These are phyloP conservation scores for Pyrenophora graminea DNA, from an alignment of 2,329 filamentous ascomycete genomes.

Conservation along the genomic window DNA sequence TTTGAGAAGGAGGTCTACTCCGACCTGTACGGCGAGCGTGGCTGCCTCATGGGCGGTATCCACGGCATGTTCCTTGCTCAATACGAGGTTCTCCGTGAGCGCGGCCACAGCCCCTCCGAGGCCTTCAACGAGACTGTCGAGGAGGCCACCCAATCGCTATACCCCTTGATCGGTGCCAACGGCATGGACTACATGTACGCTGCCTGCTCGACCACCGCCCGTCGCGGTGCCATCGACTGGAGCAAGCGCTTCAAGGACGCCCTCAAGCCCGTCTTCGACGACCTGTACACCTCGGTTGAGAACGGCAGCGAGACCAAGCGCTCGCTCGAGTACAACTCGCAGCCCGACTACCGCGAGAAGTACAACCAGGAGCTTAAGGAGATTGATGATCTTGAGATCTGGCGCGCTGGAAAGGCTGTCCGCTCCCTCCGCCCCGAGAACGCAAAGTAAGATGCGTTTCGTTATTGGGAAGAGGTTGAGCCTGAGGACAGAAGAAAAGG, in stretches of 20 bases:
- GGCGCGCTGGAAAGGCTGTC: slow-evolving; percentile 97
- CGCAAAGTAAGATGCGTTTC: slow-evolving; percentile 35
- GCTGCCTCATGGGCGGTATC: slow-evolving; percentile 99
- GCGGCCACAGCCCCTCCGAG: slow-evolving; percentile 94
- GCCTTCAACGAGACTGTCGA: slow-evolving; percentile 99
- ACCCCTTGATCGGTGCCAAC: slow-evolving; percentile 95
- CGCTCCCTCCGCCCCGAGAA: slow-evolving; percentile 56
- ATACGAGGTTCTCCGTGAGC: slow-evolving; percentile 99
- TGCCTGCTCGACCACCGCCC: slow-evolving; percentile 97
- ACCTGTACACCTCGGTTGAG: slow-evolving; percentile 90
- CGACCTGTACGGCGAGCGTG: slow-evolving; percentile 99
- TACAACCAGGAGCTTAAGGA: slow-evolving; percentile 99
- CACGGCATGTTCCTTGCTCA: slow-evolving; percentile 99
- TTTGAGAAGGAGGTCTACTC: slow-evolving; percentile 99
- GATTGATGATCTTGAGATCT: slow-evolving; percentile 98
- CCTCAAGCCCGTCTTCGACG: slow-evolving; percentile 98
- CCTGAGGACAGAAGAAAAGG: slow-evolving; percentile 3
- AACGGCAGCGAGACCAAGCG: slow-evolving; percentile 93
- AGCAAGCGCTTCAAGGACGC: slow-evolving; percentile 95
- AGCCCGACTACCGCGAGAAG: slow-evolving; percentile 93
- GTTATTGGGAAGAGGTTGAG: background rate
- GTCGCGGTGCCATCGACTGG: slow-evolving; percentile 99
- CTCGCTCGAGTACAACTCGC: slow-evolving; percentile 95
- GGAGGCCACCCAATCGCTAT: slow-evolving; percentile 97
- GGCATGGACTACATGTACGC: slow-evolving; percentile 99